Evolutionary conservation across 2,329 filamentous ascomycete species (phyloP).

Genomic region (Aspergillus phoenicis): DNA sequence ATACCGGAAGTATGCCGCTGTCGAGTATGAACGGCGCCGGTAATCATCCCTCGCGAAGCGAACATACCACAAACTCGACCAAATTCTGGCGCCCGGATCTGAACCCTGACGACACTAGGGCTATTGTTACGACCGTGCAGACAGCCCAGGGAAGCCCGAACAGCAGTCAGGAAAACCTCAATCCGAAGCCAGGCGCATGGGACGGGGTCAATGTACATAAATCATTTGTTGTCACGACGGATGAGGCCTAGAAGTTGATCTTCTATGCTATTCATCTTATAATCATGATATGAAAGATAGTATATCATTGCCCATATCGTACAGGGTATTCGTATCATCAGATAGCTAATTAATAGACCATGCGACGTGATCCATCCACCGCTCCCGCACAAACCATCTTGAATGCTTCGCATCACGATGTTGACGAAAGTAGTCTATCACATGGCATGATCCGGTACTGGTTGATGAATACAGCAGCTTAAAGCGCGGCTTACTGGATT

Average conservation of each 20-base stretch:
- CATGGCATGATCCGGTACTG: no score
- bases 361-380: not conserved
- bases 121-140: slow-evolving; percentile 33
- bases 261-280: not conserved
- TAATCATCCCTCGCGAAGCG: slow-evolving; percentile 18
- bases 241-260: slow-evolving; percentile 19
- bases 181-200: slow-evolving; percentile 28
- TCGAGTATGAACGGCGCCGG: slow-evolving; percentile 31
- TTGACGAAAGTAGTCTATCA: no score
- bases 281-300: not conserved
- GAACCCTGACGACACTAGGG: slow-evolving; percentile 28
- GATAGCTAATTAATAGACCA: not conserved
- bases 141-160: slow-evolving; percentile 30
- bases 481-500: no score
- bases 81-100: slow-evolving; percentile 38
- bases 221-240: slow-evolving; percentile 35
- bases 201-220: slow-evolving; percentile 40
- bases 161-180: slow-evolving; percentile 39
- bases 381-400: no score
- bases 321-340: not conserved
- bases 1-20: slow-evolving; percentile 33
- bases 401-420: no score
- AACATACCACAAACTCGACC: slow-evolving; percentile 25
- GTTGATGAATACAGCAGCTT: no score
- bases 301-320: not conserved